Percentiles rank a stretch among this genome's conserved stretches.
These are phyloP conservation scores for Rhododendron kiyosumense DNA, from an alignment of 148 eudicot species.

Conservation along the genomic window DNA sequence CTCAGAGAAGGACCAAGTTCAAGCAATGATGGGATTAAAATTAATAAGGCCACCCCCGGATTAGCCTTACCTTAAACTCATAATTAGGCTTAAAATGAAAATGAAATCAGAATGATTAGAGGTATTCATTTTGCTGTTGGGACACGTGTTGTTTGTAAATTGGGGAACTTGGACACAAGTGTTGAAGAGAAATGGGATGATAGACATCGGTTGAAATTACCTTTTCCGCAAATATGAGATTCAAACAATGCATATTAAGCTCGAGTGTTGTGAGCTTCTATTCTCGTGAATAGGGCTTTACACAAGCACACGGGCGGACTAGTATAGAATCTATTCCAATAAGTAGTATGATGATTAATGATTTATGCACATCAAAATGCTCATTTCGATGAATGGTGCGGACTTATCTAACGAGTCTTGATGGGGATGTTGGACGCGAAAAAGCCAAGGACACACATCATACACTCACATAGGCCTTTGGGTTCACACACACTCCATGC, in stretches of 20 bases:
- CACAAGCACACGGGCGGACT: neutral
- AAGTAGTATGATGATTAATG: neutral
- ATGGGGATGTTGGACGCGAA: neutral
- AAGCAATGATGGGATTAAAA: conserved; percentile 8
- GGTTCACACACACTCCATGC: neutral
- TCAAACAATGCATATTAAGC: neutral
- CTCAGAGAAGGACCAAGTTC: conserved; percentile 16
- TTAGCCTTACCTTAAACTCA: neutral
- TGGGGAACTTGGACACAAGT: neutral
- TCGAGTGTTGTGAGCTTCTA: neutral
- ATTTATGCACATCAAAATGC: neutral
- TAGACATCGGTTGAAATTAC: too few relatives aligned
- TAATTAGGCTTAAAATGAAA: conserved; percentile 13
- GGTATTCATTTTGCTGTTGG: neutral
- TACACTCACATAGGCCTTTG: too few relatives aligned
- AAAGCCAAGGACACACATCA: neutral
- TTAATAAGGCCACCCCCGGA: neutral
- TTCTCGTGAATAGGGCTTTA: neutral
- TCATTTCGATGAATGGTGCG: neutral
- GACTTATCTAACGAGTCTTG: neutral
- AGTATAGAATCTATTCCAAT: neutral
- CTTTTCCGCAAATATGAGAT: neutral
- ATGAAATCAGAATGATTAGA: conserved; percentile 12
- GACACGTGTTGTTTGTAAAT: neutral
- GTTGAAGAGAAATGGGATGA: neutral